phyloP scores from a whole-genome alignment of 2,329 filamentous ascomycete genomes.

The Fusarium tricinctum region DNA sequence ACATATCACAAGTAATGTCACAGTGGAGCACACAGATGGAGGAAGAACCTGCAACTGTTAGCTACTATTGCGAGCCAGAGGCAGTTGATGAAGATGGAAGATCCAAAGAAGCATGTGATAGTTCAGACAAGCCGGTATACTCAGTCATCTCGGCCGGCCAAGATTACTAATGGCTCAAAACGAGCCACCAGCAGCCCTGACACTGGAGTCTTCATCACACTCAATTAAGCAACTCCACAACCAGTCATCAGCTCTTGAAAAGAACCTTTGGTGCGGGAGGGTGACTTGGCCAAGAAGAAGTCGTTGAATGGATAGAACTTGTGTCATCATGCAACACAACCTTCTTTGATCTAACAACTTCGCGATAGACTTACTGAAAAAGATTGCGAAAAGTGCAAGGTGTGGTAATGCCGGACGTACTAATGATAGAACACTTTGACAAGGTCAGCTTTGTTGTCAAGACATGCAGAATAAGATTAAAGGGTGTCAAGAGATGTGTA shows the following conservation, averaged over 20 bases:
- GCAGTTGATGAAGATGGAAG: conserved; percentile 5
- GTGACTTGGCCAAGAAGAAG: conserved; percentile 76
- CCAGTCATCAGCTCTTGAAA: conserved; percentile 69
- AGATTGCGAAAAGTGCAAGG: neutral
- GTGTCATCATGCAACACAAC: conserved; percentile 55
- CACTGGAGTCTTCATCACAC: conserved; percentile 74
- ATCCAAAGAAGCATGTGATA: conserved; percentile 19
- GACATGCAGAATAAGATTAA: neutral
- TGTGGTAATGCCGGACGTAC: too few relatives aligned
- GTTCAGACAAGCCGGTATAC: conserved; percentile 76
- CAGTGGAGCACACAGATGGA: neutral
- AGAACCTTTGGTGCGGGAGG: conserved; percentile 76
- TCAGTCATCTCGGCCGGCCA: conserved; percentile 75
- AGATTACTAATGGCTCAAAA: conserved; percentile 63
- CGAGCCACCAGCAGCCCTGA: conserved; percentile 63
- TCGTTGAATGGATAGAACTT: conserved; percentile 84
- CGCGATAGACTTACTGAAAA: conserved; percentile 32
- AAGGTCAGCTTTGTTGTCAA: conserved; percentile 25
- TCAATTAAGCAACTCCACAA: conserved; percentile 76
- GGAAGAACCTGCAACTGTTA: conserved; percentile 27
- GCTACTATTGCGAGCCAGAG: conserved; percentile 12
- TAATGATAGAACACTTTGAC: conserved; percentile 3
- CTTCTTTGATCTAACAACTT: conserved; percentile 7
- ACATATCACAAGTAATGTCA: too few relatives aligned
- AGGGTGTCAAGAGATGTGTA: conserved; percentile 44